phyloP scores from a whole-genome alignment of 139 green algal genomes.

The Zygnema cylindricum region DNA sequence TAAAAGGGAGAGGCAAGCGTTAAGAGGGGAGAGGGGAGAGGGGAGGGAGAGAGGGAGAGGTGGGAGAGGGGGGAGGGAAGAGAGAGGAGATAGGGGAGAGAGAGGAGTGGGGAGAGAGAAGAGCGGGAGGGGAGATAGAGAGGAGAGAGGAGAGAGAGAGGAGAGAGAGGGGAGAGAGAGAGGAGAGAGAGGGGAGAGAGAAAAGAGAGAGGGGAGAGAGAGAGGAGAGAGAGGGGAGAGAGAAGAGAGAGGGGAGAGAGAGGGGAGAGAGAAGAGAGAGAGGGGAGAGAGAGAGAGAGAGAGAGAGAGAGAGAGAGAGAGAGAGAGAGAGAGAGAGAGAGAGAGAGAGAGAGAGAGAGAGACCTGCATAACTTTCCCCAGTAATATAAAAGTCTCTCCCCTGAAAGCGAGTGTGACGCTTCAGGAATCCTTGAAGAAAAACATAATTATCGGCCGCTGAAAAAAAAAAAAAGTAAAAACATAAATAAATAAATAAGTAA shows the following conservation, averaged over 20 bases:
- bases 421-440: slow-evolving; percentile 56
- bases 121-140: slow-evolving; percentile 26
- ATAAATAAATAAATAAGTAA: background rate
- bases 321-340: slow-evolving; percentile 17
- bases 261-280: background rate
- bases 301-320: background rate
- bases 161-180: background rate
- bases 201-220: background rate
- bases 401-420: slow-evolving; percentile 46
- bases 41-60: slow-evolving; percentile 32
- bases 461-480: slow-evolving; percentile 8
- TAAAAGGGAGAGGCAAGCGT: slow-evolving; percentile 15
- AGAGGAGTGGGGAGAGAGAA: slow-evolving; percentile 6
- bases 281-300: slow-evolving; percentile 18
- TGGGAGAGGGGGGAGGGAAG: slow-evolving; percentile 25
- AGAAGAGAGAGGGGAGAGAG: background rate
- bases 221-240: background rate
- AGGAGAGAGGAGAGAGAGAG: background rate
- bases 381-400: slow-evolving; percentile 58
- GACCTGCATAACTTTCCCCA: slow-evolving; percentile 59
- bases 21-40: background rate
- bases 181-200: background rate
- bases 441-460: slow-evolving; percentile 4
- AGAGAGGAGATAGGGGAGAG: background rate
- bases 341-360: slow-evolving; percentile 18